Conservation (phyloP, 306 rosid genomes). For the Urtica urens region DNA sequence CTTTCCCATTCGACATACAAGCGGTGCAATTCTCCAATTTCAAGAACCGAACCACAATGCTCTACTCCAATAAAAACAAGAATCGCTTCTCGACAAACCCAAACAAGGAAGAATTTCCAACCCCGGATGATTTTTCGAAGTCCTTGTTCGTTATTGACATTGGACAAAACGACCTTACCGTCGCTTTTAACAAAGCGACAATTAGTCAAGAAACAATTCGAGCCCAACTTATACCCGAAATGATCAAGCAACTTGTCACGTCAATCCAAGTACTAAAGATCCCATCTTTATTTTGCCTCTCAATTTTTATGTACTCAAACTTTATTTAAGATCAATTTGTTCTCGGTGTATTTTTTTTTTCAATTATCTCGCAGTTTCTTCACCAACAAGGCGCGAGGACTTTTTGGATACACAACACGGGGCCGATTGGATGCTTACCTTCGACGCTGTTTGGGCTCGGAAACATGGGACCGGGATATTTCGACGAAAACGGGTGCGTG, state of each 20-base stretch:
- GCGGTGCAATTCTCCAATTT: slow-evolving; percentile 40
- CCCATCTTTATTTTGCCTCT: neutral
- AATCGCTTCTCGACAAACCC: too few species aligned
- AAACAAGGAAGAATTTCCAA: slow-evolving; percentile 25
- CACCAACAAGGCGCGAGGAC: slow-evolving; percentile 48
- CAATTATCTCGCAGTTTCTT: slow-evolving; percentile 26
- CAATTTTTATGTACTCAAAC: neutral
- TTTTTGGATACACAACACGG: slow-evolving; percentile 84
- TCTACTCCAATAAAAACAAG: too few species aligned
- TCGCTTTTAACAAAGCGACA: slow-evolving; percentile 27
- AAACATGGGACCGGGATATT: slow-evolving; percentile 23
- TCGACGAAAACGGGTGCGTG: slow-evolving; percentile 52
- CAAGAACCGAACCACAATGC: slow-evolving; percentile 57
- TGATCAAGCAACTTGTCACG: slow-evolving; percentile 26
- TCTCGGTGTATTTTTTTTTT: too few species aligned
- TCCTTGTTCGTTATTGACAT: slow-evolving; percentile 63
- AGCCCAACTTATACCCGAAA: slow-evolving; percentile 28
- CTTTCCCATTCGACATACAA: slow-evolving; percentile 63
- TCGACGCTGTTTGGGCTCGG: slow-evolving; percentile 24
- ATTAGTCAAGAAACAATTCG: slow-evolving; percentile 25
- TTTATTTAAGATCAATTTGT: neutral
- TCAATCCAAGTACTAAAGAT: slow-evolving; percentile 32
- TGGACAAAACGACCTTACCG: slow-evolving; percentile 70
- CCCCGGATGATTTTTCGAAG: slow-evolving; percentile 48
- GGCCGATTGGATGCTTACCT: slow-evolving; percentile 67